Conservation (phyloP, 768 basidiomycete genomes). For the Brasilioporus rufonigricans region DNA sequence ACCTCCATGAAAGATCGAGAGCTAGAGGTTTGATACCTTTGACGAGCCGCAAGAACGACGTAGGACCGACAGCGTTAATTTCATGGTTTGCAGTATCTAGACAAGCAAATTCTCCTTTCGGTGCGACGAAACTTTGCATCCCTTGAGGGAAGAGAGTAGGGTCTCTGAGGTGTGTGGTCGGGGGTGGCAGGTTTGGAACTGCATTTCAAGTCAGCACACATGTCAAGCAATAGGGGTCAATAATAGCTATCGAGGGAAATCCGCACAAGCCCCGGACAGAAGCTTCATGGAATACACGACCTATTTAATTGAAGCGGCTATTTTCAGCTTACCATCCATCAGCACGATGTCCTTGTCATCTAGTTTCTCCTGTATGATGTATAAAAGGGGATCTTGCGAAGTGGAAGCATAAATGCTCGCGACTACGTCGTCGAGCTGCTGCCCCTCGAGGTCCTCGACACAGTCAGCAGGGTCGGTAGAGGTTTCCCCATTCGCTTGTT, state of each 20-base stretch:
- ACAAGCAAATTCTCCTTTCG: slow-evolving; percentile 10
- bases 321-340: slow-evolving; percentile 52
- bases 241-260: slow-evolving; percentile 15
- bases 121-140: slow-evolving; percentile 28
- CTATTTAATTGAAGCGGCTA: slow-evolving; percentile 7
- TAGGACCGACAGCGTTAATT: slow-evolving; percentile 1
- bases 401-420: slow-evolving; percentile 31
- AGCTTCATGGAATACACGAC: slow-evolving; percentile 13
- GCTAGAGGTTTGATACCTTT: slow-evolving; percentile 59
- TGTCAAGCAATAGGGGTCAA: slow-evolving; percentile 14
- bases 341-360: slow-evolving; percentile 49
- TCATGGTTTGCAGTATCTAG: background rate
- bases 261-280: slow-evolving; percentile 26
- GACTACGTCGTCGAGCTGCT: slow-evolving; percentile 32
- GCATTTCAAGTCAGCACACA: slow-evolving; percentile 18
- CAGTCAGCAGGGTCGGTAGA: background rate
- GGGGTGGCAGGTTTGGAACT: slow-evolving; percentile 59
- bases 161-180: slow-evolving; percentile 44
- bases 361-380: slow-evolving; percentile 55
- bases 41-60: slow-evolving; percentile 44
- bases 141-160: slow-evolving; percentile 33
- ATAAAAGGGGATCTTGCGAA: slow-evolving; percentile 22
- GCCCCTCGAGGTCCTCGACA: slow-evolving; percentile 8
- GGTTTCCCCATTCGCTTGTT: background rate
- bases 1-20: slow-evolving; percentile 70